Evolutionary conservation across 1,284 basidiomycete genomes (phyloP), one percentile per base, ranked within the genome.

Genomic region (Amylostereum areolatum): DNA sequence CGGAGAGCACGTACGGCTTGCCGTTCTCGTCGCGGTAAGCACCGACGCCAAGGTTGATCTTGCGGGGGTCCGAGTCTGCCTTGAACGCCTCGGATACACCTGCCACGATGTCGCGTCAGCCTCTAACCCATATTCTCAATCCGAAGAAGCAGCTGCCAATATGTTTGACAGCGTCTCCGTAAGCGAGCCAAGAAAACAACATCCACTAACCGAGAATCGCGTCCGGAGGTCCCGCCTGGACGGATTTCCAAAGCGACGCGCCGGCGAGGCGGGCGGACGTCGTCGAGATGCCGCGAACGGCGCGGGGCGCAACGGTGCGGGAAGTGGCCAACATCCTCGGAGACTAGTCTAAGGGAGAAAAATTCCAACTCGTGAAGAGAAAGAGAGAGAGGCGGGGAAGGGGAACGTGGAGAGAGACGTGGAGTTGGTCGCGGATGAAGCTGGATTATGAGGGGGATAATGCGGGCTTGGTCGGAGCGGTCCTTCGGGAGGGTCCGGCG

Each of bases 1-100:
- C 88, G 48, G 80, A 84, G 49, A 99, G 79, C 48, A 99, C 85
- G 68, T 95, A 99, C 4, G 96, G 95, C 75, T 97, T 98, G 55
- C 96, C 96, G 54, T 89, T 77, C 58, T 83, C 92, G 62, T 99
- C 95, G 56, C 97, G 83, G 81, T 99, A 92, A 24, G 89, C 89
- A 65, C 92, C 92, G 56, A 95, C 93, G 66, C 96, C 96, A 50
- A 99, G 78, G 75, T 99, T 99, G 68, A 98, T 97, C 73, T 99
- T 99, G 61, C 85, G 83, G 24, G 90, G 73, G 65, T 89, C 82
- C 59, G 84, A 84, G 80, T 97, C 92, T 49, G 89, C 88, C 76
- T 96, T 97, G 81, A 94, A 97, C 28, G 94, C 93, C 70, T 97
- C 94, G 37, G 89, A 87, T 52, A 97, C 84, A 58, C 92, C 91